Base-by-base conservation (phyloP, 331 rosid genomes). In the Arachis monticola region DNA sequence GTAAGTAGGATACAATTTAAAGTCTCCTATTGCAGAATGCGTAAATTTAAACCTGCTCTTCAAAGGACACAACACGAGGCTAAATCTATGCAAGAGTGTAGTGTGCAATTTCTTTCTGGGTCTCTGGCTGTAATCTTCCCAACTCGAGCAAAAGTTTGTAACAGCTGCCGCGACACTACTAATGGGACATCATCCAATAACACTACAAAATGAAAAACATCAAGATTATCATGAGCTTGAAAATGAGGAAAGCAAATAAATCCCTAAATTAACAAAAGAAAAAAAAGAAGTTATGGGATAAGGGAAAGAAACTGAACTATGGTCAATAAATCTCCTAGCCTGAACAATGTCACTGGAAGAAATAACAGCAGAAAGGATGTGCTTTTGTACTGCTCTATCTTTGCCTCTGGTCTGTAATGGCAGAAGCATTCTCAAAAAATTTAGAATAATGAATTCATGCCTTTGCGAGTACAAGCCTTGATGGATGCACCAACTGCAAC, bases 61-160 rank as follows among this genome's bases (percentile, higher is more conserved):
- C 99, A 10, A 94, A 94, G 0, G 99, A 94, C 56, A 94, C 99
- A 44, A 86, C 95, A 0, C 99, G 93, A 47, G 97, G 97, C 88
- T 93, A 97, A 88, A 94, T 94, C 87, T 92, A 96, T 8, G 91
- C 81, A 73, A 94, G 99, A 22, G 89, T 83, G 53, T 92, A 94
- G 77, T 92, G 97, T 11, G 97, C 97, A 79, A 92, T 92, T 75
- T 92, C 97, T 70, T 90, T 94, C 85, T 94, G 99, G 10, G 79
- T 83, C 58, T 87, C 97, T 12, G 93, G 89, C 80, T 75, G 83
- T 82, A 89, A 86, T 75, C 83, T 88, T 69, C 97, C 97, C 77
- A 94, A 68, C 79, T 94, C 22, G 22, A 17, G 22, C 22, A 17
- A 17, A 17, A 17, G 22, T 17, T 17, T 17, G 22, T 17, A 17